Evolutionary conservation across 2,329 filamentous ascomycete species (phyloP).

Genomic region (Blumeriella jaapii): DNA sequence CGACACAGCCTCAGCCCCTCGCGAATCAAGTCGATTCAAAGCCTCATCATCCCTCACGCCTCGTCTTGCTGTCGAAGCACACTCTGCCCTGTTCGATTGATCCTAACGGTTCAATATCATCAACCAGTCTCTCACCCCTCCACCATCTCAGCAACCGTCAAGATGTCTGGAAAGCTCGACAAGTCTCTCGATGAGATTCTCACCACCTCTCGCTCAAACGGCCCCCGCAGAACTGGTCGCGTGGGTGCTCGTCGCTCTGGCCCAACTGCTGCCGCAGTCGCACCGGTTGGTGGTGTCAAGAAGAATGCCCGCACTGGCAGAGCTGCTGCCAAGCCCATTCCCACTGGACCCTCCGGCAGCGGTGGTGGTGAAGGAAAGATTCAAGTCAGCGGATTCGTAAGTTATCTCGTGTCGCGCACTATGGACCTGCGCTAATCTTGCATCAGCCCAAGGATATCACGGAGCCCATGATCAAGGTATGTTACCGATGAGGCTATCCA

Average conservation of each 20-base stretch:
- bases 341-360: conserved; percentile 50
- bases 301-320: conserved; percentile 52
- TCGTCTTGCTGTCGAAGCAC: conserved; percentile 17
- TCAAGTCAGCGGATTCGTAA: conserved; percentile 95
- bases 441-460: conserved; percentile 84
- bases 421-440: conserved; percentile 5
- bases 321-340: conserved; percentile 46
- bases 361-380: conserved; percentile 85
- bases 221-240: conserved; percentile 21
- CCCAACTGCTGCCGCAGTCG: conserved; percentile 40
- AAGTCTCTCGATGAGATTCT: conserved; percentile 97
- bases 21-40: conserved; percentile 10
- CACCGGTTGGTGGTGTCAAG: conserved; percentile 82
- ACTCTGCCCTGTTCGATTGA: conserved; percentile 21
- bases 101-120: conserved; percentile 23
- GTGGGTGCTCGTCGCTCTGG: conserved; percentile 33
- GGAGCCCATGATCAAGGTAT: conserved; percentile 99
- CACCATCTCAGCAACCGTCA: conserved; percentile 29
- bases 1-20: conserved; percentile 18
- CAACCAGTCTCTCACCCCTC: conserved; percentile 18
- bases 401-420: conserved; percentile 28
- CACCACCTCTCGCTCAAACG: conserved; percentile 47
- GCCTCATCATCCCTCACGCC: conserved; percentile 17
- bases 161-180: conserved; percentile 90
- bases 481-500: conserved; percentile 73